Base-by-base conservation (phyloP, 2,329 filamentous ascomycete species). In the Cladophialophora immunda region DNA sequence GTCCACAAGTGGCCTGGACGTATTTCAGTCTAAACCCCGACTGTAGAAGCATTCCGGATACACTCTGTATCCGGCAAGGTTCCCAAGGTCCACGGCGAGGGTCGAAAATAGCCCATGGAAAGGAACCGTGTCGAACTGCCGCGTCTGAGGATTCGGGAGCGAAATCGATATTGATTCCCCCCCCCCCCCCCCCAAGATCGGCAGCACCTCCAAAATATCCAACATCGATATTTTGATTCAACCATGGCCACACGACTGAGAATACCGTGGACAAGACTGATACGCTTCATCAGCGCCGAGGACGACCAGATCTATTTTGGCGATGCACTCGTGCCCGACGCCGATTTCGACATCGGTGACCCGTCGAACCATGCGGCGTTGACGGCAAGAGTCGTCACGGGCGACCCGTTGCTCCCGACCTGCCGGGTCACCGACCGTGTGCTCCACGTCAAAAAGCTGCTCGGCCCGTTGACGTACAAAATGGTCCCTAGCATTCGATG, bases 271-370 rank as follows among this genome's bases (percentile, higher is more conserved):
- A 19, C 38, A 19, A n/a, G 38, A 19, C 50, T 62, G 5, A 65
- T 65, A 29, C 50, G 56, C 45, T 65, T 60, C 47, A n/a, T 60
- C 19, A 36, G 55, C 45, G 56, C 38, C 27, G 30, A 65, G 38
- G 62, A 65, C 22, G 45, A 41, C n/a, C 9, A 29, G 5, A 55
- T 60, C 38, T 47, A 60, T 30, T 65, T 34, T 27, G 36, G 56
- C 6, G 57, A 53, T 25, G 56, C 62, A 5, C 22, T 65, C 13
- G 45, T 62, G 15, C 59, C 50, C 5, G 15, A 17, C 19, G 30
- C 29, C 27, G 50, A 55, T n/a, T 62, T 54, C n/a, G 59, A 62
- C 30, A 41, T 62, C 4, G 59, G 59, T 2, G 11, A 30, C 9
- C 50, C 59, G 4, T 25, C 36, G 19, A 62, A 45, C 22, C 47